Conservation (phyloP, 73 alveolate species). For the Effrenium voratum region DNA sequence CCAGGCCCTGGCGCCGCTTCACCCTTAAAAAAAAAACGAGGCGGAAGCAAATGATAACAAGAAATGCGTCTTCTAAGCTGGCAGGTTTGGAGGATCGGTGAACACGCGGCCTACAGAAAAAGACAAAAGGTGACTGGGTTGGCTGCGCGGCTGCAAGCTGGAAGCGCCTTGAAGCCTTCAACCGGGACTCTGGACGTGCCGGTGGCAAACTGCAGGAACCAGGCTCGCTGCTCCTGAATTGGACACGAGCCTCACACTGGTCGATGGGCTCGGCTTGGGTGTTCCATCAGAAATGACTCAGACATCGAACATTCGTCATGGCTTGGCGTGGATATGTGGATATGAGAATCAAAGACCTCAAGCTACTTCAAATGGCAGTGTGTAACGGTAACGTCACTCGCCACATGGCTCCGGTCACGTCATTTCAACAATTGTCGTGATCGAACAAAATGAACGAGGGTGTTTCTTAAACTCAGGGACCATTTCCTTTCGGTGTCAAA, state of each 20-base stretch:
- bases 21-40: neutral
- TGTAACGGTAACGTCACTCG: too few relatives aligned
- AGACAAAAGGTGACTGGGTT: neutral
- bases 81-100: neutral
- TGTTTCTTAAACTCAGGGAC: too few relatives aligned
- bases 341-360: too few relatives aligned
- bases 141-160: neutral
- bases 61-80: neutral
- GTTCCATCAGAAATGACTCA: too few relatives aligned
- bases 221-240: slow-evolving; percentile 68
- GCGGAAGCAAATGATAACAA: neutral
- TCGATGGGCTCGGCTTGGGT: neutral
- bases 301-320: too few relatives aligned
- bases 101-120: neutral
- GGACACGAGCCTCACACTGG: neutral
- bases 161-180: slow-evolving; percentile 98
- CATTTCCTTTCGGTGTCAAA: too few relatives aligned
- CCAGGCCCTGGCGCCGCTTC: slow-evolving; percentile 94
- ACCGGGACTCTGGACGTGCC: slow-evolving; percentile 99
- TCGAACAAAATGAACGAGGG: too few relatives aligned
- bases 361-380: too few relatives aligned
- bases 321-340: too few relatives aligned
- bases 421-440: too few relatives aligned
- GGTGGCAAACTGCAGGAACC: slow-evolving; percentile 97
- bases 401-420: too few relatives aligned